Percentiles rank a stretch among this genome's conserved stretches.
phyloP scores from a whole-genome alignment of 306 rosid genomes.

The Glycine tomentella region DNA sequence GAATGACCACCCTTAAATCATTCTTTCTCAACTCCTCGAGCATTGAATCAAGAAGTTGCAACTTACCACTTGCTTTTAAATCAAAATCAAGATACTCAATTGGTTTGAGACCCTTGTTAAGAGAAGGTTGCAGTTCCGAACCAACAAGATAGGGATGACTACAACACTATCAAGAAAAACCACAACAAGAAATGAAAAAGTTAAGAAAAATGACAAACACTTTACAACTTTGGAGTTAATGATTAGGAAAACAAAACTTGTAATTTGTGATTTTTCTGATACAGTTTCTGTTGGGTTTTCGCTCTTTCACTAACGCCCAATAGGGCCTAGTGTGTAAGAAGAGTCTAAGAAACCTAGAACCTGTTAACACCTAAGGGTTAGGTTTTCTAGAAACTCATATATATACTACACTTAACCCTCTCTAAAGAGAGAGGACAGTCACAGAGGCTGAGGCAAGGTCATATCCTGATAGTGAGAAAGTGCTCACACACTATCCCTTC shows the following conservation, averaged over 20 bases:
- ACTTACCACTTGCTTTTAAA: slow-evolving; percentile 86
- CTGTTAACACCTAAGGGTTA: no score
- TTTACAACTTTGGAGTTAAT: slow-evolving; percentile 5
- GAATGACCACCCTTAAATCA: slow-evolving; percentile 65
- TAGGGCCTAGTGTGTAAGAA: no score
- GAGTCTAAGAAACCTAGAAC: no score
- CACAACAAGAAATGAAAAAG: slow-evolving; percentile 7
- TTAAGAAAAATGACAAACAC: slow-evolving; percentile 37
- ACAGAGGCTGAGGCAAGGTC: no score
- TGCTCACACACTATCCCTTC: no score
- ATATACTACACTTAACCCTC: no score
- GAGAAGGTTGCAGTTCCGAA: slow-evolving; percentile 47
- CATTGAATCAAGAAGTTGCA: slow-evolving; percentile 88
- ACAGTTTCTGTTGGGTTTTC: background rate
- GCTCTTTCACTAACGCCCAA: no score
- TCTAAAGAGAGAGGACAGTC: no score
- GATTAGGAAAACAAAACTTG: no score
- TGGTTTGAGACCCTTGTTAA: slow-evolving; percentile 57
- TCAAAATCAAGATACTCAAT: slow-evolving; percentile 65
- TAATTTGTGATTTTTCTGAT: no score
- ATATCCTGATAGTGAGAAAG: no score
- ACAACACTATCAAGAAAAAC: slow-evolving; percentile 73
- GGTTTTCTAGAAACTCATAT: no score
- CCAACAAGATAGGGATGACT: slow-evolving; percentile 82
- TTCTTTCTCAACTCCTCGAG: slow-evolving; percentile 70